Conservation (phyloP, 257 asterid species). For the Rubia yunnanensis region DNA sequence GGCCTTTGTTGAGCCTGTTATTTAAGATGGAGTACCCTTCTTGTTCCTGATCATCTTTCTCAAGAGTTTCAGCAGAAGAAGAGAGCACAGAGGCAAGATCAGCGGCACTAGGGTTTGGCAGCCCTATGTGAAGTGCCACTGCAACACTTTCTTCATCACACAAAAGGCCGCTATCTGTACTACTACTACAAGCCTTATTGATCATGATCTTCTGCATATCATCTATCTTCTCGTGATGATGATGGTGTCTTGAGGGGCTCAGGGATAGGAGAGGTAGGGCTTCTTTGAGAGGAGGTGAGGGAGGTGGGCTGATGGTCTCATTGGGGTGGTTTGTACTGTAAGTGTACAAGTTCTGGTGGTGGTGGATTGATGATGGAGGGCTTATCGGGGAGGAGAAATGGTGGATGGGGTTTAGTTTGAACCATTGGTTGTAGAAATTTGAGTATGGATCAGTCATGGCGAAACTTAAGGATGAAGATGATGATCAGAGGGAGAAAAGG, state of each 20-base stretch:
- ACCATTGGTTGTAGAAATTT: conserved; percentile 19
- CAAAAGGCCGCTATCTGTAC: conserved; percentile 6
- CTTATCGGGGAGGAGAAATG: conserved; percentile 3
- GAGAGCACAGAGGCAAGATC: conserved; percentile 53
- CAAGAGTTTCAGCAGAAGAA: conserved; percentile 12
- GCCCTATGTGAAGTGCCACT: conserved; percentile 76
- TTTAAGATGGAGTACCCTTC: conserved; percentile 24
- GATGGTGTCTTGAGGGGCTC: conserved; percentile 18
- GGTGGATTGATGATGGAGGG: neutral
- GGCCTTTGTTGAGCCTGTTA: conserved; percentile 59
- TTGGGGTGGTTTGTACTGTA: neutral
- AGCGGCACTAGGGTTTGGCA: conserved; percentile 88
- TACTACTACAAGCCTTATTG: neutral
- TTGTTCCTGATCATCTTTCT: conserved; percentile 19
- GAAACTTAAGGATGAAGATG: conserved; percentile 1
- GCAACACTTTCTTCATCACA: conserved; percentile 36
- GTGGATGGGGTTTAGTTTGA: conserved; percentile 13
- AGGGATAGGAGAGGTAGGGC: conserved; percentile 29
- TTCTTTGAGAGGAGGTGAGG: conserved; percentile 31
- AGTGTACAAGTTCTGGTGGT: conserved; percentile 10
- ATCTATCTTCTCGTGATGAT: neutral
- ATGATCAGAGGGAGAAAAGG: neutral
- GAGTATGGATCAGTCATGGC: conserved; percentile 25
- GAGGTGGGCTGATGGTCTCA: neutral
- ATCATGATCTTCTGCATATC: neutral